Evolutionary conservation across 331 rosid species (phyloP).

Genomic region (Quercus phellos): DNA sequence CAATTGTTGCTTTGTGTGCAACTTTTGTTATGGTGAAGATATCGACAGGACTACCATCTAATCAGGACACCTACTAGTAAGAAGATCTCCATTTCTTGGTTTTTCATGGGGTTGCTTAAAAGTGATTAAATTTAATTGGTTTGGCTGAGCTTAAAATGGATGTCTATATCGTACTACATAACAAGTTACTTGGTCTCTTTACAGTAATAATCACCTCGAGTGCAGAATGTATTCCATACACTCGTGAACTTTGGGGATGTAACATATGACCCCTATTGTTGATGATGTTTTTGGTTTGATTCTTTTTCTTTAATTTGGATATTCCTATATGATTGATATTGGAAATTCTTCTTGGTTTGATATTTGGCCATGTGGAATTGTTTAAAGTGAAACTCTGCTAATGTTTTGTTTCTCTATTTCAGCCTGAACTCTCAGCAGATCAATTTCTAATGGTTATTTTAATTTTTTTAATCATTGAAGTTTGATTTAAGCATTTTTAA

Average conservation of each 20-base stretch:
- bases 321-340: neutral
- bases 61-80: neutral
- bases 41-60: neutral
- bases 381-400: neutral
- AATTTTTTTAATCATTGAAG: neutral
- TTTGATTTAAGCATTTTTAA: neutral
- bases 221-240: neutral
- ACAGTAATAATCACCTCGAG: neutral
- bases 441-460: neutral
- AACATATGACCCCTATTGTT: neutral
- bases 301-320: neutral
- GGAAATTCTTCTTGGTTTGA: neutral
- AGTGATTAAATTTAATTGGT: neutral
- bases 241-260: neutral
- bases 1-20: neutral
- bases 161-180: neutral
- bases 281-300: neutral
- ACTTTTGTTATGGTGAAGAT: neutral
- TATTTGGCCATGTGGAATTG: neutral
- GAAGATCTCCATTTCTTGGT: slow-evolving; percentile 6
- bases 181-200: neutral
- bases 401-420: slow-evolving; percentile 3
- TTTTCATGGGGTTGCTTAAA: slow-evolving; percentile 1
- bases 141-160: neutral
- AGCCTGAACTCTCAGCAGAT: neutral